Conservation (phyloP, 1,284 basidiomycete species). For the Cutaneotrichosporon sp. region DNA sequence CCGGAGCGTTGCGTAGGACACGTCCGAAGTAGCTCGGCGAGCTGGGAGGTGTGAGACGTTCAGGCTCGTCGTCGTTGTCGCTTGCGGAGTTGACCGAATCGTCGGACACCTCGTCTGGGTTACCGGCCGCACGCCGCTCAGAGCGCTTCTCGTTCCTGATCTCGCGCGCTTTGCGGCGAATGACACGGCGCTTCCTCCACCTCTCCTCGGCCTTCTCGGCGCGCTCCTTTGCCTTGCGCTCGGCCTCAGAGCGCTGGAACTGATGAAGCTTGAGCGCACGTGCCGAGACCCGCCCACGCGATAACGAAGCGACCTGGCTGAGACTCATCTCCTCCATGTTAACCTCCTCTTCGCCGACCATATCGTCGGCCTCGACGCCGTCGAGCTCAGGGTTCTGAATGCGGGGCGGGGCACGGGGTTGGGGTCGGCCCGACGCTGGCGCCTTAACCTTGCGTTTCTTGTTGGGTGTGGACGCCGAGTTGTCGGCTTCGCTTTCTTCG, state of each 20-base stretch:
- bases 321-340: slow-evolving; percentile 31
- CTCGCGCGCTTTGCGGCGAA: slow-evolving; percentile 36
- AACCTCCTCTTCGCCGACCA: slow-evolving; percentile 33
- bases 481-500: not conserved
- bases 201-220: slow-evolving; percentile 23
- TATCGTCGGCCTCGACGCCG: slow-evolving; percentile 33
- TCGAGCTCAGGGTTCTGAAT: slow-evolving; percentile 25
- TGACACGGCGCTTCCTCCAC: slow-evolving; percentile 36
- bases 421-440: not conserved
- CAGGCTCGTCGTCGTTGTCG: slow-evolving; percentile 41
- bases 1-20: slow-evolving; percentile 17
- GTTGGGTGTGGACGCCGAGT: not conserved
- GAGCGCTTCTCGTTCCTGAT: slow-evolving; percentile 33
- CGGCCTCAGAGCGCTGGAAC: slow-evolving; percentile 20
- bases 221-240: slow-evolving; percentile 25
- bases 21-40: slow-evolving; percentile 25
- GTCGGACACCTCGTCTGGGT: slow-evolving; percentile 29
- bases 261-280: slow-evolving; percentile 34
- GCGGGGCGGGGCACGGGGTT: not conserved
- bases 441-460: slow-evolving; percentile 7
- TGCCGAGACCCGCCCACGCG: slow-evolving; percentile 37
- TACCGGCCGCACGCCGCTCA: slow-evolving; percentile 27
- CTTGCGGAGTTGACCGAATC: slow-evolving; percentile 45
- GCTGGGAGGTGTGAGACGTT: slow-evolving; percentile 43
- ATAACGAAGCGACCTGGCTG: slow-evolving; percentile 33